These are phyloP conservation scores for Starmera amethionina DNA, from an alignment of 805 yeast genomes.

Conservation along the genomic window DNA sequence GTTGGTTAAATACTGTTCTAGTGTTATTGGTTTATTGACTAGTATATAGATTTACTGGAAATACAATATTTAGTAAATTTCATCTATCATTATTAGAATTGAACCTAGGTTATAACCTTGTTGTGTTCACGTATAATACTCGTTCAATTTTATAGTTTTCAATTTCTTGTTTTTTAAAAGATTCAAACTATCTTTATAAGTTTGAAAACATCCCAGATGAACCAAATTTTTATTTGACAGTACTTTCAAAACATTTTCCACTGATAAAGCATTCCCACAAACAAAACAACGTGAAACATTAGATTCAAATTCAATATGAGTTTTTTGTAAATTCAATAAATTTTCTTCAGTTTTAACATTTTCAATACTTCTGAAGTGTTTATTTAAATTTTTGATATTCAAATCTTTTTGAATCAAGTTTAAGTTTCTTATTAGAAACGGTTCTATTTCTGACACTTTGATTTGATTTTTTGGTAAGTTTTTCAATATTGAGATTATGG, in stretches of 20 bases:
- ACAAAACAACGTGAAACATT: conserved; percentile 33
- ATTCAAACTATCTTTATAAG: not conserved
- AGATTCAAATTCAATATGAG: conserved; percentile 1
- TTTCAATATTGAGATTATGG: conserved; percentile 17
- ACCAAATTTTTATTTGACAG: conserved; percentile 20
- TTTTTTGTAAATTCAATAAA: not conserved
- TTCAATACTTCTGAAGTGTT: conserved; percentile 28
- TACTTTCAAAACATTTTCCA: conserved; percentile 42
- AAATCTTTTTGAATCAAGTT: conserved; percentile 6
- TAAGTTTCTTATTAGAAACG: conserved; percentile 9
- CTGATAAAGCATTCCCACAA: conserved; percentile 44
- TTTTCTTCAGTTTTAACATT: conserved; percentile 18
- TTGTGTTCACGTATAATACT: conserved; percentile 2
- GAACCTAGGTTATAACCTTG: too few species aligned
- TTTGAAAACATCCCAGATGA: conserved; percentile 15
- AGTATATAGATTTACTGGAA: conserved; percentile 6
- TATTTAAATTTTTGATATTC: conserved; percentile 14
- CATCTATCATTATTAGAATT: too few species aligned
- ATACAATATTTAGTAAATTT: not conserved
- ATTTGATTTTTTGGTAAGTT: conserved; percentile 7
- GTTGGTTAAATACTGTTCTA: conserved; percentile 69
- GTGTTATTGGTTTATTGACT: conserved; percentile 56
- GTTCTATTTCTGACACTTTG: conserved; percentile 12
- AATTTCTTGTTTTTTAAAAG: conserved; percentile 2
- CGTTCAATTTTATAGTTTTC: conserved; percentile 8